These are phyloP conservation scores for Metschnikowia baotianmanensis DNA, from an alignment of 805 yeast genomes.

Conservation along the genomic window DNA sequence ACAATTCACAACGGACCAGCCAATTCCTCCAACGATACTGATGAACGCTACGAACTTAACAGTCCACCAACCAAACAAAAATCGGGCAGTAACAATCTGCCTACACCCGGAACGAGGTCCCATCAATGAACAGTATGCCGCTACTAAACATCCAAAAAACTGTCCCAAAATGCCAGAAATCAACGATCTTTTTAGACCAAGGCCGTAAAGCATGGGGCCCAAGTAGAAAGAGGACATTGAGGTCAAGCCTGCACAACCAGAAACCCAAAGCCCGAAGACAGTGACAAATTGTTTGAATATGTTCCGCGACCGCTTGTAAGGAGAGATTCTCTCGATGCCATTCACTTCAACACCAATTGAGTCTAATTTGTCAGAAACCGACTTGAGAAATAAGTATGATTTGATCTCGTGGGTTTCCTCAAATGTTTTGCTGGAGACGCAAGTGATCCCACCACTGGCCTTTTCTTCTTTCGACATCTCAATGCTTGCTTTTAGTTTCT, in stretches of 20 bases:
- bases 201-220: constrained; percentile 29
- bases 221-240: constrained; percentile 38
- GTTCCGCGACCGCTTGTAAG: constrained; percentile 25
- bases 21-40: constrained; percentile 33
- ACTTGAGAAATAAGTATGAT: constrained; percentile 11
- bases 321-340: constrained; percentile 35
- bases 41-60: constrained; percentile 30
- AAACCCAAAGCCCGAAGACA: constrained; percentile 37
- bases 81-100: constrained; percentile 37
- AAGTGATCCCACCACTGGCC: not conserved
- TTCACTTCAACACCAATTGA: constrained; percentile 31
- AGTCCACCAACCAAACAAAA: constrained; percentile 37
- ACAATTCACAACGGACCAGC: constrained; percentile 40
- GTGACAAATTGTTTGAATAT: constrained; percentile 24
- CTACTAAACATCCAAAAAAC: constrained; percentile 34
- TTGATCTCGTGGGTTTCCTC: constrained; percentile 9
- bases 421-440: not conserved
- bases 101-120: constrained; percentile 39
- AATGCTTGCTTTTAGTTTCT: too few relatives aligned
- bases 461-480: not conserved
- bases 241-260: constrained; percentile 40
- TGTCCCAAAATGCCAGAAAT: constrained; percentile 30
- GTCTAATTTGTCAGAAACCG: constrained; percentile 4
- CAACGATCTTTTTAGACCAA: constrained; percentile 27
- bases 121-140: constrained; percentile 39